phyloP scores from a whole-genome alignment of 139 green algal genomes.

The Astrephomene gubernaculifera region DNA sequence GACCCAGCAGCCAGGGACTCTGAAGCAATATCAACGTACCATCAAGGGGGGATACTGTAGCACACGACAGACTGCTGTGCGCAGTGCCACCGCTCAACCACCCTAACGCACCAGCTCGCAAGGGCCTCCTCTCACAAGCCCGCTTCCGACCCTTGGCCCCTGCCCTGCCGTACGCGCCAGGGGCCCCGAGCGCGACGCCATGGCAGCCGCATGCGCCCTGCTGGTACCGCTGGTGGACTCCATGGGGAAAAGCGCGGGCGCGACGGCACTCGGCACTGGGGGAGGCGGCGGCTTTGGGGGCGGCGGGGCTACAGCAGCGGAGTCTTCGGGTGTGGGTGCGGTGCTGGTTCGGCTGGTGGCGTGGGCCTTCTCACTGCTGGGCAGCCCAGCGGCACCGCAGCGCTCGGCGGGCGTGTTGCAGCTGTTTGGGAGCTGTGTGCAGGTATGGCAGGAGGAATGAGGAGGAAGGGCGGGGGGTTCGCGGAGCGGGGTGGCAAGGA shows the following conservation, averaged over 20 bases:
- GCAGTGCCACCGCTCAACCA: too few species aligned
- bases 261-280: too few species aligned
- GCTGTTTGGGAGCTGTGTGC: background rate
- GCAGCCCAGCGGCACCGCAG: background rate
- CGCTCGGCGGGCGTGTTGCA: background rate
- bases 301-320: background rate
- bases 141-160: background rate
- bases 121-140: too few species aligned
- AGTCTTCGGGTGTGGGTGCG: background rate
- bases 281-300: too few species aligned
- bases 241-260: too few species aligned
- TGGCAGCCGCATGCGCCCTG: constrained; percentile 13
- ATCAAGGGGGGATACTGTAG: too few species aligned
- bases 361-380: constrained; percentile 21
- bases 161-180: background rate
- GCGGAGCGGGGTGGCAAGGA: background rate
- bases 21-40: too few species aligned
- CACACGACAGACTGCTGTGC: too few species aligned
- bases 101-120: too few species aligned
- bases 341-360: constrained; percentile 23
- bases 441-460: background rate
- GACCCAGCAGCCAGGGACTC: too few species aligned
- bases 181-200: constrained; percentile 20
- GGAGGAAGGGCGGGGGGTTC: background rate
- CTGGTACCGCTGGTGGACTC: constrained; percentile 14